phyloP scores from a whole-genome alignment of 1,284 basidiomycete genomes.

The Cystobasidiaceae sp. region DNA sequence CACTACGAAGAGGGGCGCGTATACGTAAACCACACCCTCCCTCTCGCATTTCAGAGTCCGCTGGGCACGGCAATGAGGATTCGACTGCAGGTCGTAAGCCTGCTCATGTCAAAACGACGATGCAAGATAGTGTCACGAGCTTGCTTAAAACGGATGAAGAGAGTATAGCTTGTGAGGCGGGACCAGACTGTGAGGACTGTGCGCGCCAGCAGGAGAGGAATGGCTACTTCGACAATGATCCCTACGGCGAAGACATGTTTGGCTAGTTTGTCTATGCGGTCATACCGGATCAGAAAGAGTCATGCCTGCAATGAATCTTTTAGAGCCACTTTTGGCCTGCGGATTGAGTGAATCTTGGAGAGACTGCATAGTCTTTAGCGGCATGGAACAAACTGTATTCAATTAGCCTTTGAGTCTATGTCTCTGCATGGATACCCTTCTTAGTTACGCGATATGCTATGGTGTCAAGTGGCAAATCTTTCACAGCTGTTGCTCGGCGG shows the following conservation, averaged over 20 bases:
- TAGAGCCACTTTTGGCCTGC: too few species aligned
- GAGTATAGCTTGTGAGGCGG: background rate
- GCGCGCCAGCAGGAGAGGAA: background rate
- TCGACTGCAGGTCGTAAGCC: too few species aligned
- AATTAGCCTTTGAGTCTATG: too few species aligned
- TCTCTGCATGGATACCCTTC: background rate
- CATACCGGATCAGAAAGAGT: too few species aligned
- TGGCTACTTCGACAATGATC: background rate
- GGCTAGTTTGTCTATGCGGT: background rate
- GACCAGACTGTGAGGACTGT: slow-evolving; percentile 7
- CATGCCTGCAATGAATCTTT: too few species aligned
- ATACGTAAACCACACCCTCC: background rate
- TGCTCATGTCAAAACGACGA: background rate
- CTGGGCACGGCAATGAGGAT: background rate
- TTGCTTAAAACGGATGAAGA: slow-evolving; percentile 7
- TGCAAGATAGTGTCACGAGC: background rate
- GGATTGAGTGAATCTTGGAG: too few species aligned
- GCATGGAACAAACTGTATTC: too few species aligned
- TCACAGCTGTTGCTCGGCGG: too few species aligned
- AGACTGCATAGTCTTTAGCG: too few species aligned
- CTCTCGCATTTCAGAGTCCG: background rate
- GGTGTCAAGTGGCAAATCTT: too few species aligned
- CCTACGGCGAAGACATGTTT: slow-evolving; percentile 16
- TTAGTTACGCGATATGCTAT: too few species aligned
- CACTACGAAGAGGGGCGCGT: background rate